phyloP scores from a whole-genome alignment of 208 protist species.

The Acanthamoeba castellanii region DNA sequence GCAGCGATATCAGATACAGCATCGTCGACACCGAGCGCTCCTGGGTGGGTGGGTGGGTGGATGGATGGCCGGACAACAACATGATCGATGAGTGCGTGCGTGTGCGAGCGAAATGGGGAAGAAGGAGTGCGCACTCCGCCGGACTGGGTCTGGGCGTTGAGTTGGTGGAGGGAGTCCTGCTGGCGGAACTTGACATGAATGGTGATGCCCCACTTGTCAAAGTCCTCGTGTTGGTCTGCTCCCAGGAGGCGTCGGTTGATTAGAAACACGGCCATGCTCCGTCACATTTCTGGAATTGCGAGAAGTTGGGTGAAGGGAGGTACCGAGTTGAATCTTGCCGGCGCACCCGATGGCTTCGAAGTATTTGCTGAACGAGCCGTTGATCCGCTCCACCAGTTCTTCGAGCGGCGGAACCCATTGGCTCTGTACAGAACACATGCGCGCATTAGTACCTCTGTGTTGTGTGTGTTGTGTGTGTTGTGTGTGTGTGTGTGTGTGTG shows the following conservation, averaged over 20 bases:
- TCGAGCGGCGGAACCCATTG: conserved; percentile 76
- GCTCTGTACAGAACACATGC: not conserved
- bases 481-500: no score
- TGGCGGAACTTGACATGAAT: conserved; percentile 84
- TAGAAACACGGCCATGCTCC: not conserved
- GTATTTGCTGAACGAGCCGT: conserved; percentile 77
- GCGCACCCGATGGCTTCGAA: conserved; percentile 80
- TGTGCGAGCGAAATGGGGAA: not conserved
- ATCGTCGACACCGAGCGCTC: conserved; percentile 91
- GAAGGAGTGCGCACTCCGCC: conserved; percentile 69
- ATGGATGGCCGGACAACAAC: not conserved
- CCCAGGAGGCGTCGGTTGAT: not conserved
- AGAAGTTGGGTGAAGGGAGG: not conserved
- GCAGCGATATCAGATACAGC: conserved; percentile 92
- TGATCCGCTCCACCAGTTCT: conserved; percentile 73
- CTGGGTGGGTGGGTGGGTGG: not conserved
- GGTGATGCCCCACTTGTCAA: conserved; percentile 81
- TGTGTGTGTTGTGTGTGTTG: no score
- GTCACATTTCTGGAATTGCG: not conserved
- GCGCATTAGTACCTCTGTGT: no score
- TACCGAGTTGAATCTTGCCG: conserved; percentile 80
- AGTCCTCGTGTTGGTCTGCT: conserved; percentile 76
- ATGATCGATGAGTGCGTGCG: not conserved
- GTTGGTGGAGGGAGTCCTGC: conserved; percentile 73
- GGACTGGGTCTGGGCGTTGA: conserved; percentile 82